These are phyloP conservation scores for Aciculosporium take DNA, from an alignment of 2,329 filamentous ascomycete species.

Conservation along the genomic window DNA sequence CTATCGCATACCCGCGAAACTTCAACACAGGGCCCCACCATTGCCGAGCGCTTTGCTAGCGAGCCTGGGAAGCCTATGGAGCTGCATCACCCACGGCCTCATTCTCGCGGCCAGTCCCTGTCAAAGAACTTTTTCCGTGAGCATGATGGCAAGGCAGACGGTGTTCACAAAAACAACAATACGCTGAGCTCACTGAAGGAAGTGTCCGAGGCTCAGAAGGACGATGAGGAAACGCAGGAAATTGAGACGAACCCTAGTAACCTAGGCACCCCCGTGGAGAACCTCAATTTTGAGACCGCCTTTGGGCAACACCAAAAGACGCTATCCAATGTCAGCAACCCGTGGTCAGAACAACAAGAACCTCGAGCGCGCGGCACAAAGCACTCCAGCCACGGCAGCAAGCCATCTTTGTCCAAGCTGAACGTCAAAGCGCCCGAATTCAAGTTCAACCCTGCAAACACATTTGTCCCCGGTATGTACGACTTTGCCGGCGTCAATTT, in stretches of 20 bases:
- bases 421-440: conserved; percentile 87
- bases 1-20: conserved; percentile 26
- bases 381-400: conserved; percentile 46
- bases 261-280: conserved; percentile 47
- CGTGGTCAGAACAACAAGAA: conserved; percentile 43
- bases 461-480: conserved; percentile 36
- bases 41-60: conserved; percentile 37
- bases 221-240: conserved; percentile 43
- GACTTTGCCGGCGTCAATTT: conserved; percentile 31
- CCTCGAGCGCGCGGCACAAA: conserved; percentile 24
- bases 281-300: conserved; percentile 30
- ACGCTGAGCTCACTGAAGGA: conserved; percentile 27
- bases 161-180: conserved; percentile 23
- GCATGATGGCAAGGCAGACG: conserved; percentile 31
- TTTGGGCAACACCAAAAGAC: conserved; percentile 37
- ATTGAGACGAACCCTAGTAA: conserved; percentile 64
- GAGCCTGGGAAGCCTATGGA: conserved; percentile 40
- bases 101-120: conserved; percentile 57
- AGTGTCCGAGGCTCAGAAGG: conserved; percentile 24
- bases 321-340: conserved; percentile 45
- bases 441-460: conserved; percentile 50
- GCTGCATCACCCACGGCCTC: conserved; percentile 59
- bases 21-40: conserved; percentile 36
- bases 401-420: conserved; percentile 60
- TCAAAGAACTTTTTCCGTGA: conserved; percentile 52